Evolutionary conservation across 2,329 filamentous ascomycete species (phyloP), one percentile per base, ranked within the genome.

Genomic region (Claviceps citrina): DNA sequence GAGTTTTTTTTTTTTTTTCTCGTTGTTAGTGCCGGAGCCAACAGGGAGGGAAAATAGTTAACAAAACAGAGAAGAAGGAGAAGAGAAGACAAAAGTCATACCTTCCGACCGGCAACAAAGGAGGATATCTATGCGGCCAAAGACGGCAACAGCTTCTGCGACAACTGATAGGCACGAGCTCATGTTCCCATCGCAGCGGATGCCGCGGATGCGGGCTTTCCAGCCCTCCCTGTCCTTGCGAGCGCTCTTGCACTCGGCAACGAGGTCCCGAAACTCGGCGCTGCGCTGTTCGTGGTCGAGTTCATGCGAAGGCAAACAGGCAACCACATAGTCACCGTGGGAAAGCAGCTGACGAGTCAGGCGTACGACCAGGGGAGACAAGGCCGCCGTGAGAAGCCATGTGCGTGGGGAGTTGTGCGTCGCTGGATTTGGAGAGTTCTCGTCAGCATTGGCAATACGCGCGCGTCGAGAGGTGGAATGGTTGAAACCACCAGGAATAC

Each of bases 291-390:
- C 79, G 57, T 87, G 73, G 51, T 87, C 82, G 47, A 87, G 79
- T 59, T 91, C 84, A 38, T 72, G 66, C 3, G 84, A 81, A 36
- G 83, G 76, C 26, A 95, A 70, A 40, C 87, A 91, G 5, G 85
- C 82, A 36, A 89, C 81, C 35, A 93, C 81, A 56, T 81, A 87
- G 60, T 96, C 91, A 36, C 91, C 89, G 60, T 95, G 86, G n/a
- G 76, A 76, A 36, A 96, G 78, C 32, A 93, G 70, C 51, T 84
- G 75, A 40, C 81, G 77, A 40, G 85, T 82, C 43, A 95, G 71
- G 34, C 84, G 81, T 44, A 94, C 81, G 40, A 81, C 81, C 47
- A 95, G 73, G 10, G 89, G 85, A 27, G 85, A 89, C 44, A 89
- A 74, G 26, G 84, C 84, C 43, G 84, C 81, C 9, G 87, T 94